A percentile compares a stretch with the other conserved stretches of the same genome.
These are phyloP conservation scores for Saccharomycopsis selenospora DNA, from an alignment of 805 yeast species.

Conservation along the genomic window DNA sequence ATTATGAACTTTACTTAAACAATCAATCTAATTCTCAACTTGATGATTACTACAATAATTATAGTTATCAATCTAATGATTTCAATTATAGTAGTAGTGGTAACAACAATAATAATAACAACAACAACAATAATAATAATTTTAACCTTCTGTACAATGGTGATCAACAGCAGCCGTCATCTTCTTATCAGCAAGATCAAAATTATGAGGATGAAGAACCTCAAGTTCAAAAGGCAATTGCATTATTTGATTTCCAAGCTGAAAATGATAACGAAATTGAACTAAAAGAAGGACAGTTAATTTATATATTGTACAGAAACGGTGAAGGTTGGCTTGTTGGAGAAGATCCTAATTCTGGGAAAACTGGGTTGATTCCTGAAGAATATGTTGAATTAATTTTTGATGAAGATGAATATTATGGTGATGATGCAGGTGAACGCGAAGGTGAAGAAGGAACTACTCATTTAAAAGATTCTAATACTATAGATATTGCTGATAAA, in stretches of 20 bases:
- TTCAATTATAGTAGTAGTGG: conserved; percentile 15
- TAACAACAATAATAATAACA: background rate
- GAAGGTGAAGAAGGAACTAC: conserved; percentile 60
- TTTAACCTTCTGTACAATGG: too few species aligned
- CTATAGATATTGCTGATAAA: conserved; percentile 46
- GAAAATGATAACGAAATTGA: conserved; percentile 91
- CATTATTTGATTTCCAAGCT: conserved; percentile 82
- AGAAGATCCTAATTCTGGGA: conserved; percentile 61
- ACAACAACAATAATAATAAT: conserved; percentile 2
- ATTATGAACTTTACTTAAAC: conserved; percentile 23
- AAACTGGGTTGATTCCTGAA: conserved; percentile 91
- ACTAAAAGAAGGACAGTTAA: conserved; percentile 69
- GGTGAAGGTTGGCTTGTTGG: conserved; percentile 99
- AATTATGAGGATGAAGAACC: conserved; percentile 23
- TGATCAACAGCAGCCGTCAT: conserved; percentile 10
- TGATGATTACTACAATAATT: conserved; percentile 7
- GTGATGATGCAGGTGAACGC: conserved; percentile 79
- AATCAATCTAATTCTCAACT: conserved; percentile 16
- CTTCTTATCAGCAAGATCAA: conserved; percentile 14
- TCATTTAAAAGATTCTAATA: conserved; percentile 57
- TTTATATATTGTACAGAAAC: conserved; percentile 83
- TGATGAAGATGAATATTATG: conserved; percentile 94
- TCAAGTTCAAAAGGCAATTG: conserved; percentile 54
- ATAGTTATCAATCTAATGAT: background rate
- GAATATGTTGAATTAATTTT: conserved; percentile 66